These are phyloP conservation scores for Umbelopsis sp. DNA, from an alignment of 192 early-diverging fungal species.

Conservation along the genomic window DNA sequence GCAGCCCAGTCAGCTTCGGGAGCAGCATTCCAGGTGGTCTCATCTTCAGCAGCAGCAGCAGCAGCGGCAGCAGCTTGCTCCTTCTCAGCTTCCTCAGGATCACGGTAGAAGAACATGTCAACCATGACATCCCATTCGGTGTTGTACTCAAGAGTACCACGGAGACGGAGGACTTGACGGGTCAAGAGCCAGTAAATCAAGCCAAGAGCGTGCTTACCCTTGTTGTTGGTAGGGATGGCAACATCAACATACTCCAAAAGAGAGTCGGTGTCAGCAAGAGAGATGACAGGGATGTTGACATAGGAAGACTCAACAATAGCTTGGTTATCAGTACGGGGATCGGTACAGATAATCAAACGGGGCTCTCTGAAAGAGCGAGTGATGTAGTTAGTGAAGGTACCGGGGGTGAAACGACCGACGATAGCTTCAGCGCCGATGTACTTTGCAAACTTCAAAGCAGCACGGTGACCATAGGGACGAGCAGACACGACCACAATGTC, in stretches of 20 bases:
- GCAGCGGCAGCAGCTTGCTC: slow-evolving; percentile 70
- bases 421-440: slow-evolving; percentile 99
- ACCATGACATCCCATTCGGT: slow-evolving; percentile 96
- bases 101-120: slow-evolving; percentile 99
- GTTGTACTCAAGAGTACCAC: slow-evolving; percentile 86
- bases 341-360: slow-evolving; percentile 95
- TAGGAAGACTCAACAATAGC: slow-evolving; percentile 99
- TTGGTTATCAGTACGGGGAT: slow-evolving; percentile 98
- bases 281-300: slow-evolving; percentile 99
- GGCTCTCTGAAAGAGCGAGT: slow-evolving; percentile 99
- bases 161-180: slow-evolving; percentile 98
- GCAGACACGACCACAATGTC: slow-evolving; percentile 98
- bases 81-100: slow-evolving; percentile 96
- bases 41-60: slow-evolving; percentile 51
- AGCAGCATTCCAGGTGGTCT: slow-evolving; percentile 38
- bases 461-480: slow-evolving; percentile 97
- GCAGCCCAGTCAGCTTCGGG: slow-evolving; percentile 68
- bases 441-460: slow-evolving; percentile 96
- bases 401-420: slow-evolving; percentile 99
- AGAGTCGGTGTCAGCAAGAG: slow-evolving; percentile 97
- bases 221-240: slow-evolving; percentile 99
- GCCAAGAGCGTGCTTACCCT: slow-evolving; percentile 98
- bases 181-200: slow-evolving; percentile 97
- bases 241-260: slow-evolving; percentile 94
- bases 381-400: slow-evolving; percentile 99